Evolutionary conservation across 805 yeast genomes (phyloP).

Genomic region (Debaryomyces prosopidis): DNA sequence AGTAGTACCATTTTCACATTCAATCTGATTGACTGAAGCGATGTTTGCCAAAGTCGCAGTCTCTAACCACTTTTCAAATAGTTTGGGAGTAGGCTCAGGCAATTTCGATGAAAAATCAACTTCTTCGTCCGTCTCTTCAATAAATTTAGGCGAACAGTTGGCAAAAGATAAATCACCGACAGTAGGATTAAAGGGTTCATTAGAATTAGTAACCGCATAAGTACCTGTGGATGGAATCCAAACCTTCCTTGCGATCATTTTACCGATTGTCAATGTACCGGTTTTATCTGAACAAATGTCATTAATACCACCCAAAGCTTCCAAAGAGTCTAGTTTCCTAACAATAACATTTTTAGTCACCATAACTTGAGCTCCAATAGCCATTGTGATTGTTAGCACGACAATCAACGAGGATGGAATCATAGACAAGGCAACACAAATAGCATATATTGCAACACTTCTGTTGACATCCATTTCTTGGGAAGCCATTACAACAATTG

Average conservation of each 20-base stretch:
- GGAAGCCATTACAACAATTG: conserved; percentile 39
- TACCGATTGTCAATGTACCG: conserved; percentile 42
- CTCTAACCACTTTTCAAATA: conserved; percentile 24
- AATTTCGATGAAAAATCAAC: conserved; percentile 36
- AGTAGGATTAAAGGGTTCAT: conserved; percentile 35
- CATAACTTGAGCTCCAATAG: conserved; percentile 43
- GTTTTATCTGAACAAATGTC: conserved; percentile 44
- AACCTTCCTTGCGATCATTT: conserved; percentile 36
- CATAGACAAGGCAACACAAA: conserved; percentile 43
- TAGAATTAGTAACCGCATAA: conserved; percentile 29
- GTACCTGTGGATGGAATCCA: conserved; percentile 39
- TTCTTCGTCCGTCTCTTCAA: conserved; percentile 33
- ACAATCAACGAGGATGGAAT: conserved; percentile 40
- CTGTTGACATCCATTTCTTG: conserved; percentile 32
- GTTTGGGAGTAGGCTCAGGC: conserved; percentile 19
- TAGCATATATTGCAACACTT: conserved; percentile 40
- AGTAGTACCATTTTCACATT: conserved; percentile 28
- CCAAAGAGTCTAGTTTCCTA: conserved; percentile 36
- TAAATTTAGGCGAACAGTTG: conserved; percentile 26
- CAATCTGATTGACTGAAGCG: conserved; percentile 35
- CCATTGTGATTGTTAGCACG: conserved; percentile 42
- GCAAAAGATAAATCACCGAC: conserved; percentile 42
- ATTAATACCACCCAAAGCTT: conserved; percentile 39
- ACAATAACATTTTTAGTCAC: conserved; percentile 37
- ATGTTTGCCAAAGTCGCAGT: conserved; percentile 42